Base-by-base conservation (phyloP, 345 rosid species). In the Viola odorata region DNA sequence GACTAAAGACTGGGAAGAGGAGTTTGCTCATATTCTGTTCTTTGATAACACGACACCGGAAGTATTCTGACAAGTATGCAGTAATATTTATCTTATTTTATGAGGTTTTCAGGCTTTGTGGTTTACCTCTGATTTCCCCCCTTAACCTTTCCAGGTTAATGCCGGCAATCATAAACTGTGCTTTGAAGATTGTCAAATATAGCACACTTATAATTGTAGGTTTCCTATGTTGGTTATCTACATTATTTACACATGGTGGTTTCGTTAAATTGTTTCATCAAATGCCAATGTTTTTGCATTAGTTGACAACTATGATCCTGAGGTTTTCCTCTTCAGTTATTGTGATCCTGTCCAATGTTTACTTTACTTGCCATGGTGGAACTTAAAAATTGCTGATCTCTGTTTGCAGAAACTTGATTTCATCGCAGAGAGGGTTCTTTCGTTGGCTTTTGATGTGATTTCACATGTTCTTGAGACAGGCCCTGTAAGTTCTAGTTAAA, bases 401-500 rank as follows among this genome's bases (percentile, higher is more conserved):
- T 64, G 58, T 62, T 15, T 74, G 81, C 86, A 87, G 97, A 84
- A 80, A 69, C 86, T 87, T 45, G 88, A 79, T 79, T 77, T 74
- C 66, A 73, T 68, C 62, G 50, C 77, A n/a, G 90, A 85, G 78
- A 85, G 95, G 78, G 75, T 85, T 44, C 66, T 90, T 63, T 84
- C 95, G 57, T 77, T 85, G 67, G 90, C 88, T 62, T 87, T 87
- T 64, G 87, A 90, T 79, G 83, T 85, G 67, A 69, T 84, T 75
- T 81, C 97, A 58, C 91, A 70, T 37, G 68, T 87, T 75, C 80
- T 90, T 68, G 97, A 90, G 82, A 85, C 87, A 49, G 95, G 95
- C 66, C 95, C 87, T 9, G 95, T 90, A 77, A 84, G 82, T 83
- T 68, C 47, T 44, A n/a, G n/a, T n/a, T n/a, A n/a, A n/a, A n/a